phyloP scores from a whole-genome alignment of 2,329 filamentous ascomycete species.

The Fusarium sp. region DNA sequence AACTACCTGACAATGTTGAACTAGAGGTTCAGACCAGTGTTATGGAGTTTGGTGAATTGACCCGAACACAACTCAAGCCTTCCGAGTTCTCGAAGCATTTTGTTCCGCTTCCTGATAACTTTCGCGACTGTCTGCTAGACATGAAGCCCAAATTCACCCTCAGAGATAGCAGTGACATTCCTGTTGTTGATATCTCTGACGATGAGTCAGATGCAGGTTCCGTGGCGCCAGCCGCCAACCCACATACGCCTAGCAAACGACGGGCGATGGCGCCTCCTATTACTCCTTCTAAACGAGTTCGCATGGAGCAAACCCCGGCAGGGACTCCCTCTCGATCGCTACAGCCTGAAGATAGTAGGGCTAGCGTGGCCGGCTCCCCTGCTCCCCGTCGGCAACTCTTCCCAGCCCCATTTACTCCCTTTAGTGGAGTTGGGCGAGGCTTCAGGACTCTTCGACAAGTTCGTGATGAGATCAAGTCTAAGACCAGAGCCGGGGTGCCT shows the following conservation, averaged over 20 bases:
- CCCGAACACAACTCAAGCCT: conserved; percentile 57
- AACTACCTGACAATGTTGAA: conserved; percentile 73
- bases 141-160: conserved; percentile 59
- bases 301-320: conserved; percentile 29
- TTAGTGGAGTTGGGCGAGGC: conserved; percentile 48
- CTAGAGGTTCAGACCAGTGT: conserved; percentile 69
- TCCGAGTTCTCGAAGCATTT: conserved; percentile 56
- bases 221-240: conserved; percentile 23
- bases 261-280: conserved; percentile 36
- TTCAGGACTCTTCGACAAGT: conserved; percentile 61
- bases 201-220: conserved; percentile 50
- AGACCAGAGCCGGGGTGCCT: conserved; percentile 65
- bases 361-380: conserved; percentile 25
- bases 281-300: conserved; percentile 48
- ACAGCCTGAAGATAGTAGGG: conserved; percentile 51
- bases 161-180: conserved; percentile 47
- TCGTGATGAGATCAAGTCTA: conserved; percentile 60
- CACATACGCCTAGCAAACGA: conserved; percentile 44
- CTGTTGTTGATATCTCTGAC: conserved; percentile 49
- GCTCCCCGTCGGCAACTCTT: conserved; percentile 28
- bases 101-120: conserved; percentile 57
- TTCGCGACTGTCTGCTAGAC: conserved; percentile 56
- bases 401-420: conserved; percentile 51
- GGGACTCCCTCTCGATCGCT: conserved; percentile 36
- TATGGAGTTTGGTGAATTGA: conserved; percentile 61